Evolutionary conservation across 352 stramenopile species (phyloP).

Genomic region (Globisporangium perplexum): DNA sequence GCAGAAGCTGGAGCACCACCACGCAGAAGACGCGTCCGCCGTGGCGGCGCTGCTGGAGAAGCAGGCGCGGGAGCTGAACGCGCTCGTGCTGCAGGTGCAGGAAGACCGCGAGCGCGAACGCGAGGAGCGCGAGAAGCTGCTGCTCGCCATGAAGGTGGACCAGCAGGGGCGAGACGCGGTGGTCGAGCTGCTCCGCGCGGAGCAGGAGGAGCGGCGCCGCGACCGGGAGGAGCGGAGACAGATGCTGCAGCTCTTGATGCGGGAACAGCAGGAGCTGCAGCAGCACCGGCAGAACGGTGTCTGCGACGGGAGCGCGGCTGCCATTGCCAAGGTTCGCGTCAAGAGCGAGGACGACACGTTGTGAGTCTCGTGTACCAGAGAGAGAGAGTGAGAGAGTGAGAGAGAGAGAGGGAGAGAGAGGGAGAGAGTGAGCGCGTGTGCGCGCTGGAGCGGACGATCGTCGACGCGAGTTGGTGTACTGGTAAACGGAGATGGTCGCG

Average conservation of each 20-base stretch:
- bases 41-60: not conserved
- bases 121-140: slow-evolving; percentile 2
- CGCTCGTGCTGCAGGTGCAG: slow-evolving; percentile 1
- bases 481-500: too few relatives aligned
- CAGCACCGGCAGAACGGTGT: not conserved
- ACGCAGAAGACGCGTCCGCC: not conserved
- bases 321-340: not conserved
- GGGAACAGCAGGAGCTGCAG: slow-evolving; percentile 8
- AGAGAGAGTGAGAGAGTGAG: too few relatives aligned
- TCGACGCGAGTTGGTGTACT: too few relatives aligned
- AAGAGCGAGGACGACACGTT: not conserved
- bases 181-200: slow-evolving; percentile 6
- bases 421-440: not conserved
- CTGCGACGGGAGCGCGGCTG: not conserved
- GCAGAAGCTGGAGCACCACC: slow-evolving; percentile 5
- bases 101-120: slow-evolving; percentile 3
- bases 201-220: slow-evolving; percentile 7
- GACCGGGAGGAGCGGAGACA: slow-evolving; percentile 10
- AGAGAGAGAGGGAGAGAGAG: not conserved
- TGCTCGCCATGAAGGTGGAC: slow-evolving; percentile 6
- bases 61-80: slow-evolving; percentile 3
- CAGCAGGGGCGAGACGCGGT: slow-evolving; percentile 7
- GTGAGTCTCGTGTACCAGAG: too few relatives aligned
- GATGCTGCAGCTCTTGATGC: slow-evolving; percentile 9
- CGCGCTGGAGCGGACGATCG: not conserved